A percentile compares a stretch with the other conserved stretches of the same genome.
These are phyloP conservation scores for Penicillium sp. DNA, from an alignment of 2,329 filamentous ascomycete species.

Conservation along the genomic window DNA sequence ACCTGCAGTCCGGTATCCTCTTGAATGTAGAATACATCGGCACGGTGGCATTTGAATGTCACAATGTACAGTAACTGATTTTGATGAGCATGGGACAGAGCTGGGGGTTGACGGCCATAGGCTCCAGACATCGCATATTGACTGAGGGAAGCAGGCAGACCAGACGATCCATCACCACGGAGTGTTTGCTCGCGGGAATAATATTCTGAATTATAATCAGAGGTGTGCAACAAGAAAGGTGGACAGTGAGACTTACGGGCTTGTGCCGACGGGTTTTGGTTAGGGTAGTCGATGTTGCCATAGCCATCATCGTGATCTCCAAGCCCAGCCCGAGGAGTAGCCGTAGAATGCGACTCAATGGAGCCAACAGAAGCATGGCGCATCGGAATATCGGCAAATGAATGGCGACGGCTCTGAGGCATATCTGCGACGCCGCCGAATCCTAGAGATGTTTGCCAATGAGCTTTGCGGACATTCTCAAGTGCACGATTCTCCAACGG, in stretches of 20 bases:
- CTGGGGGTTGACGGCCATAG: constrained; percentile 40
- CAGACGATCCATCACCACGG: constrained; percentile 36
- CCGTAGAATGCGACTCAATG: constrained; percentile 15
- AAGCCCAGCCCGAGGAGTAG: constrained; percentile 34
- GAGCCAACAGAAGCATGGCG: constrained; percentile 44
- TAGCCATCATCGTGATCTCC: constrained; percentile 40
- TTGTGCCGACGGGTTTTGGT: constrained; percentile 39
- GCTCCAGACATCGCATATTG: constrained; percentile 40
- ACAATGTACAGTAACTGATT: constrained; percentile 67
- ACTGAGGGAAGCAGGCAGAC: constrained; percentile 37
- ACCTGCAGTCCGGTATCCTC: constrained; percentile 90
- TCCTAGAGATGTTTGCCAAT: constrained; percentile 52
- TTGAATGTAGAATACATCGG: constrained; percentile 95
- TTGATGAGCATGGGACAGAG: constrained; percentile 37
- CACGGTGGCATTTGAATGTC: constrained; percentile 91
- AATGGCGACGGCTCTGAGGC: constrained; percentile 51
- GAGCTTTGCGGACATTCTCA: constrained; percentile 47
- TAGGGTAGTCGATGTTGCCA: constrained; percentile 37
- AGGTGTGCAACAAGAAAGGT: not conserved
- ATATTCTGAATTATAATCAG: constrained; percentile 43
- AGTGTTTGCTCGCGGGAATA: constrained; percentile 41
- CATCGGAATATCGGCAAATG: constrained; percentile 51
- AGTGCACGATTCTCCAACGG: constrained; percentile 43
- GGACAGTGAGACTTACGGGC: constrained; percentile 40
- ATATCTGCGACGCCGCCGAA: constrained; percentile 47